phyloP scores from a whole-genome alignment of 805 yeast species.

The Yarrowia divulgata region DNA sequence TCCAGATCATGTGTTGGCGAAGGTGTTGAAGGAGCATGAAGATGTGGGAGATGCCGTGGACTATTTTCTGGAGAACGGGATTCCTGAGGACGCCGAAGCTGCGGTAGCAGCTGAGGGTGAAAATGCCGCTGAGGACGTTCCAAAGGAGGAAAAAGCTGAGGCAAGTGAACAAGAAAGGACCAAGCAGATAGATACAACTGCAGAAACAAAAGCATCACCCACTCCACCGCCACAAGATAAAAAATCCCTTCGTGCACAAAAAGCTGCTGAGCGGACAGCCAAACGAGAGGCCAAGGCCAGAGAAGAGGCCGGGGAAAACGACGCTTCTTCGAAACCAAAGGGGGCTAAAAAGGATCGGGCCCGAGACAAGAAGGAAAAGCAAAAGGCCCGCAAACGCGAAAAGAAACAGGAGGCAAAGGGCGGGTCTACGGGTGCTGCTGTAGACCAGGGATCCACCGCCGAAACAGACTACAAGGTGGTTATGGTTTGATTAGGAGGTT shows the following conservation, averaged over 20 bases:
- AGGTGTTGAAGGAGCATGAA: constrained; percentile 18
- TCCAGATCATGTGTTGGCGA: background rate
- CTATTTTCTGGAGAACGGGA: constrained; percentile 24
- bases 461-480: constrained; percentile 28
- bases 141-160: too few relatives aligned
- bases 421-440: background rate
- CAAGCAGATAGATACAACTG: too few relatives aligned
- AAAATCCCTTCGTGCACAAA: background rate
- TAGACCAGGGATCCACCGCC: background rate
- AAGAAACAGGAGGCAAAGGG: constrained; percentile 40
- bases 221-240: background rate
- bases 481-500: constrained; percentile 10
- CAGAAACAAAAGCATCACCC: too few relatives aligned
- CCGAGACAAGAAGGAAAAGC: constrained; percentile 45
- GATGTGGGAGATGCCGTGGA: constrained; percentile 30
- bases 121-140: too few relatives aligned
- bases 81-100: background rate
- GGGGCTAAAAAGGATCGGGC: constrained; percentile 41
- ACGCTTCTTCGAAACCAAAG: background rate
- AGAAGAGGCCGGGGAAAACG: background rate
- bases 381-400: constrained; percentile 44
- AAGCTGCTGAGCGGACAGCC: background rate
- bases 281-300: constrained; percentile 23
- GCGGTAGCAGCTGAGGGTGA: too few relatives aligned
- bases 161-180: background rate